Conservation (phyloP, 768 basidiomycete species). For the Coprinellus micaceus region DNA sequence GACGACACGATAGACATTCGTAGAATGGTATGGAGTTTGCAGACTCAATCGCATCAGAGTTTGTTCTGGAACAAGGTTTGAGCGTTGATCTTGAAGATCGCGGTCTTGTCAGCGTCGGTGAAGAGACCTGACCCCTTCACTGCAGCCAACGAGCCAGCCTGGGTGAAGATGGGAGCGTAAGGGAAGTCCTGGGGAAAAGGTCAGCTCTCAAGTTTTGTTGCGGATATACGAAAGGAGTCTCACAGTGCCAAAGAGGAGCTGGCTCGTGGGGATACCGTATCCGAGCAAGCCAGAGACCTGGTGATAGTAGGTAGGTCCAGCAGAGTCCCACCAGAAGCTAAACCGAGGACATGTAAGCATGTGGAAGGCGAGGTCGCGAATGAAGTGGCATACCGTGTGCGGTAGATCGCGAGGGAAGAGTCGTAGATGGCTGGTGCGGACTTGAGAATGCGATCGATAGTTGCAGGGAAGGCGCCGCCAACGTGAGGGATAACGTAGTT, state of each 20-base stretch:
- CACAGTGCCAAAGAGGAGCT: slow-evolving; percentile 33
- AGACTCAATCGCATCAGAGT: no score
- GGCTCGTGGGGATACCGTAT: slow-evolving; percentile 26
- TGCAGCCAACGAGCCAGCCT: slow-evolving; percentile 18
- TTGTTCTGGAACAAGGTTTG: slow-evolving; percentile 12
- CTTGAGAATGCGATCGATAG: slow-evolving; percentile 30
- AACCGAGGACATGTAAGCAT: no score
- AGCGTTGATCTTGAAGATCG: slow-evolving; percentile 19
- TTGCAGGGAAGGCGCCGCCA: slow-evolving; percentile 31
- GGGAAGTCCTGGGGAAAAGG: slow-evolving; percentile 23
- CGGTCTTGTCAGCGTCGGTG: slow-evolving; percentile 18
- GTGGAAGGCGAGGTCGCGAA: background rate
- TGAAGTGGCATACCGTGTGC: slow-evolving; percentile 20
- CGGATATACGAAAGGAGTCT: slow-evolving; percentile 1
- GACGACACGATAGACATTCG: no score
- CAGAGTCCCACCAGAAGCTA: slow-evolving; percentile 36
- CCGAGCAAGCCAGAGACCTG: slow-evolving; percentile 30
- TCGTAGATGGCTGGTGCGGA: slow-evolving; percentile 28
- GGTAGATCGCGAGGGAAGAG: slow-evolving; percentile 27
- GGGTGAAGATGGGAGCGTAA: slow-evolving; percentile 21
- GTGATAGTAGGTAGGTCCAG: slow-evolving; percentile 34
- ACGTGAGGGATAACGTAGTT: slow-evolving; percentile 33
- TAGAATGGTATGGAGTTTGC: no score
- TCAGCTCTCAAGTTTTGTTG: background rate
- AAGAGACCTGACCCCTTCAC: slow-evolving; percentile 19